A percentile compares a stretch with the other conserved stretches of the same genome.
Evolutionary conservation across 169 alveolate species (phyloP).

Genomic region (Perkinsus chesapeaki): DNA sequence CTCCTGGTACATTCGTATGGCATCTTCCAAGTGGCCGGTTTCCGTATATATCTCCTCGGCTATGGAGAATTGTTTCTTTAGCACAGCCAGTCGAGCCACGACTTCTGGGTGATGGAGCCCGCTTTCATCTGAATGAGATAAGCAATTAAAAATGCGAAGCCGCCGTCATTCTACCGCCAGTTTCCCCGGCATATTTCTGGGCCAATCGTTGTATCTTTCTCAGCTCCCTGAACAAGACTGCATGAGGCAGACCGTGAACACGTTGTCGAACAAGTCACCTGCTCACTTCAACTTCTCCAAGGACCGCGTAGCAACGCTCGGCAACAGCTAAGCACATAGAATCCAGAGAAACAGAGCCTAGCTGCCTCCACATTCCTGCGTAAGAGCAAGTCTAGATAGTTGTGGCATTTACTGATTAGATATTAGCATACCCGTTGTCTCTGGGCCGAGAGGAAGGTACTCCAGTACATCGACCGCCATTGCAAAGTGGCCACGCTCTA

Average conservation of each 20-base stretch:
- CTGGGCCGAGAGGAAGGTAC: conserved; percentile 30
- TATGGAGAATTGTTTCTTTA: conserved; percentile 74
- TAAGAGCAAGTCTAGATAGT: conserved; percentile 31
- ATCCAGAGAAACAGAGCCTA: conserved; percentile 76
- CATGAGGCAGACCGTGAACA: conserved; percentile 42
- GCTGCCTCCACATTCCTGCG: conserved; percentile 83
- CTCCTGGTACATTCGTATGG: conserved; percentile 86
- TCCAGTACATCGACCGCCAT: conserved; percentile 76
- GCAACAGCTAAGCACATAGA: conserved; percentile 70
- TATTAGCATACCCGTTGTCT: not conserved
- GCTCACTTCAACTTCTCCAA: conserved; percentile 68
- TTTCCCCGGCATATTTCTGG: not conserved
- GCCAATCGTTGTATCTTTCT: not conserved
- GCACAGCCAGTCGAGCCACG: conserved; percentile 68
- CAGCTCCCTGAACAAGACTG: not conserved
- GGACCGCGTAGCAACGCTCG: conserved; percentile 81
- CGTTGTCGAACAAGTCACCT: conserved; percentile 61
- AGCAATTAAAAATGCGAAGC: not conserved
- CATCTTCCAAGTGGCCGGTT: conserved; percentile 78
- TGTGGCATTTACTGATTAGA: not conserved
- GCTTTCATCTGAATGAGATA: not conserved
- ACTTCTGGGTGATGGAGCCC: conserved; percentile 25
- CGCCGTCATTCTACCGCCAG: not conserved
- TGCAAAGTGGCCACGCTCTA: conserved; percentile 72
- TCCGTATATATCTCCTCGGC: conserved; percentile 82